phyloP scores from a whole-genome alignment of 1,139 yeast genomes.

The Suhomyces maxii region DNA sequence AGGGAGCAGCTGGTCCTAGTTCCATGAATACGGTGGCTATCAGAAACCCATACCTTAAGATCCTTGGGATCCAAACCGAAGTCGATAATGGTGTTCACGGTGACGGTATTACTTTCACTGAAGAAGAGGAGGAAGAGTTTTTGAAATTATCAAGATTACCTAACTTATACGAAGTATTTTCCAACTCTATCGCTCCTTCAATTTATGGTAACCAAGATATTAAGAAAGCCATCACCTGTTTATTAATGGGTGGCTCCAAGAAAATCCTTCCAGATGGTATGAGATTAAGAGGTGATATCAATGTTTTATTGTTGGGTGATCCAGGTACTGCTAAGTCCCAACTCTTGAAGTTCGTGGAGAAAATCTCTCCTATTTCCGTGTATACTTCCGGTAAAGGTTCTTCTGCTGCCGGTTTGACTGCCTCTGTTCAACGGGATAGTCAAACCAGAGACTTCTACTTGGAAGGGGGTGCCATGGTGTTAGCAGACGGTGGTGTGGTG shows the following conservation, averaged over 20 bases:
- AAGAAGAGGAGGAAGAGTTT: slow-evolving; percentile 93
- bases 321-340: slow-evolving; percentile 99
- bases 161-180: slow-evolving; percentile 76
- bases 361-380: slow-evolving; percentile 90
- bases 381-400: slow-evolving; percentile 99
- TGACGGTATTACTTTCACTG: slow-evolving; percentile 71
- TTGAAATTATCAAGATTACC: slow-evolving; percentile 78
- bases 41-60: slow-evolving; percentile 86
- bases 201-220: slow-evolving; percentile 93
- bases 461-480: slow-evolving; percentile 99
- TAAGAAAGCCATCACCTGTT: slow-evolving; percentile 89
- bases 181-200: slow-evolving; percentile 94
- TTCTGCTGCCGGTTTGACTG: slow-evolving; percentile 98
- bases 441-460: slow-evolving; percentile 86
- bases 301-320: slow-evolving; percentile 89
- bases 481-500: slow-evolving; percentile 98
- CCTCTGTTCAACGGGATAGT: slow-evolving; percentile 92
- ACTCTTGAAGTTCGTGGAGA: slow-evolving; percentile 88
- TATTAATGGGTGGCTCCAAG: slow-evolving; percentile 92
- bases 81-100: slow-evolving; percentile 67
- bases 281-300: slow-evolving; percentile 96
- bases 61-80: slow-evolving; percentile 83
- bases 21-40: slow-evolving; percentile 69
- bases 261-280: slow-evolving; percentile 92
- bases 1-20: slow-evolving; percentile 41